Evolutionary conservation across 306 rosid species (phyloP).

Genomic region (Acmispon strigosus): DNA sequence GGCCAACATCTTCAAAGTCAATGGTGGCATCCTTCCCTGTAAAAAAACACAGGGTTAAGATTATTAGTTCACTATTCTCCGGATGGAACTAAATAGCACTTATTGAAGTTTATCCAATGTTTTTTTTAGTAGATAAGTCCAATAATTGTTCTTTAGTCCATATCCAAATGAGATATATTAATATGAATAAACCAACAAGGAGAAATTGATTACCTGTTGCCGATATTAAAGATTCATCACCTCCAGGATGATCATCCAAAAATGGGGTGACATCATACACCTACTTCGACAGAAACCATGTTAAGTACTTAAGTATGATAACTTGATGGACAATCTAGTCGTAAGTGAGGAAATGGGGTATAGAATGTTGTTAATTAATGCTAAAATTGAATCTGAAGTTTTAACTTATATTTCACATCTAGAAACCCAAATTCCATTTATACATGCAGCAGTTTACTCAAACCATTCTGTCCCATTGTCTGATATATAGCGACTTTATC

Average conservation of each 20-base stretch:
- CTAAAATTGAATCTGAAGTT: neutral
- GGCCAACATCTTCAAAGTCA: constrained; percentile 79
- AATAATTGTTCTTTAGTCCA: no score
- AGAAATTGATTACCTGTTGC: constrained; percentile 44
- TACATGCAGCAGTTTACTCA: neutral
- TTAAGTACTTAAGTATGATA: neutral
- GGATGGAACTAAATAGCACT: no score
- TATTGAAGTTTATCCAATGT: no score
- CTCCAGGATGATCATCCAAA: constrained; percentile 87
- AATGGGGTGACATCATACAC: constrained; percentile 69
- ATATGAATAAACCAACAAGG: neutral
- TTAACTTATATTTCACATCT: neutral
- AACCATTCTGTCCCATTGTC: neutral
- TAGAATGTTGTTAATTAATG: neutral
- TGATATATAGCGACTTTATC: neutral
- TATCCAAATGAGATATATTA: no score
- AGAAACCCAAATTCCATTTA: neutral
- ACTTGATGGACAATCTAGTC: neutral
- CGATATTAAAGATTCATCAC: constrained; percentile 64
- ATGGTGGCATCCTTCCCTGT: constrained; percentile 69
- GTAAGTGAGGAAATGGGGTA: neutral
- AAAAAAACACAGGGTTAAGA: neutral
- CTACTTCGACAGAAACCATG: constrained; percentile 24
- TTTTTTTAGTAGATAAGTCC: no score
- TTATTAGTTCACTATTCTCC: neutral